phyloP scores from a whole-genome alignment of 2,329 filamentous ascomycete species.

The Xylariaceae sp. region DNA sequence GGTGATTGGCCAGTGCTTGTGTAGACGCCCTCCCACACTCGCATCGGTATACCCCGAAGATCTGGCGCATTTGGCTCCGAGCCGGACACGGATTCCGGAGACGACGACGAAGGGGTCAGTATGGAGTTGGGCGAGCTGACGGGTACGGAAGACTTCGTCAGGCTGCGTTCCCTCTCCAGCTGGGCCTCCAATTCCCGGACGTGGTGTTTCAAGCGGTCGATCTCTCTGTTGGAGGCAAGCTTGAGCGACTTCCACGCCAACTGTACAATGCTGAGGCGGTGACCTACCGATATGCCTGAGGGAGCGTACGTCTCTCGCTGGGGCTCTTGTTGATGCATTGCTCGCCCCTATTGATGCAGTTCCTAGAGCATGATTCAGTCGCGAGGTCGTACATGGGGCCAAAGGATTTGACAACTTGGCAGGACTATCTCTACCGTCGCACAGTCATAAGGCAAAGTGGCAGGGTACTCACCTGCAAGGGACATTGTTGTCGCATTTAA shows the following conservation, averaged over 20 bases:
- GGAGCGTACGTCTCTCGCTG: slow-evolving; percentile 23
- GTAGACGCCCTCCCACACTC: slow-evolving; percentile 29
- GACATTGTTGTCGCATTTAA: slow-evolving; percentile 32
- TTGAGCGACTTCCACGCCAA: slow-evolving; percentile 3
- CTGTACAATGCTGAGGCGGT: no score
- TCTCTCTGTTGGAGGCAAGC: slow-evolving; percentile 21
- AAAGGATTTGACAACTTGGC: background rate
- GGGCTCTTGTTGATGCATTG: slow-evolving; percentile 28
- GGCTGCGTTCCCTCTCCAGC: slow-evolving; percentile 11
- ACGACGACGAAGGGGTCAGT: slow-evolving; percentile 8
- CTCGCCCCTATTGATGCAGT: slow-evolving; percentile 28
- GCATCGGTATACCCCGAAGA: slow-evolving; percentile 1
- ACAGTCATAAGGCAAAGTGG: background rate
- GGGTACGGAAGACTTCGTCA: slow-evolving; percentile 2
- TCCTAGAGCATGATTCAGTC: slow-evolving; percentile 10
- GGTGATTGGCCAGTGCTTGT: slow-evolving; percentile 26
- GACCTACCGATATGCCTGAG: slow-evolving; percentile 20
- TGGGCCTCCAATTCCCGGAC: slow-evolving; percentile 25
- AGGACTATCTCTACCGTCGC: background rate
- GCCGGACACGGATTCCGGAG: no score
- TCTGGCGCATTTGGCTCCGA: no score
- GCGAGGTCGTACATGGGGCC: background rate
- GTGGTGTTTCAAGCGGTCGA: slow-evolving; percentile 27
- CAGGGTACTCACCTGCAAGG: slow-evolving; percentile 25
- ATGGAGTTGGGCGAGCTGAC: slow-evolving; percentile 1